Evolutionary conservation across 768 basidiomycete genomes (phyloP), one percentile per base, ranked within the genome.

Genomic region (Lanmaoa rubissima): DNA sequence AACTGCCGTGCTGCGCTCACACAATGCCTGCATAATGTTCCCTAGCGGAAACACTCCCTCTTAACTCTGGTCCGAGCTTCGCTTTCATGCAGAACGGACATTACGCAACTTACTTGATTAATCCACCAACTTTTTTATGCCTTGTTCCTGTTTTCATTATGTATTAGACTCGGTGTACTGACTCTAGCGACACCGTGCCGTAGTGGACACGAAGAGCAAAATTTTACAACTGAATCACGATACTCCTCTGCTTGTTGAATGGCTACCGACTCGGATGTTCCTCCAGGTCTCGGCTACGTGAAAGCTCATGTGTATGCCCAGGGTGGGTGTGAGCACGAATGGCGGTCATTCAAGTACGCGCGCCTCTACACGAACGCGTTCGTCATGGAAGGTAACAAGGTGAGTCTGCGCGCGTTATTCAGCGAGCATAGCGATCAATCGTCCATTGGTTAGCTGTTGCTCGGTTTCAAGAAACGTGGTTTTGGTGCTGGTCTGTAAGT

Each of bases 391-490:
- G 76, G 78, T 46, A 72, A 74, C 47, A 81, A 81, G 72, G 82
- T 82, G 48, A 39, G 61, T 38, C 44, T 41, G 5, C 16, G 19
- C 45, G 6, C 21, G 8, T 28, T 10, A 31, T 19, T 9, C n/a
- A 17, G 21, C 16, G 28, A 36, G 14, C 21, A 5, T n/a, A 8
- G 41, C 32, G 17, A 46, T 26, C 42, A 21, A 16, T 28, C 38
- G 32, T 34, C 46, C 35, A 57, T 11, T 28, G 38, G 21, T 51
- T 80, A 90, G 85, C 71, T 92, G 14, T 72, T 92, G 16, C 78
- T 92, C 10, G 90, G 90, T 4, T 81, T 80, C 63, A 92, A 92
- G 72, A 92, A 92, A 68, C 79, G 90, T 26, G 90, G 90, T 2
- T 85, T 90, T 66, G 90, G 90, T 26, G 73, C 73, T 38, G 78